Percentiles rank a stretch among this genome's conserved stretches.
Evolutionary conservation across 805 yeast genomes (phyloP).

Genomic region (Yamadazyma nakazawae): DNA sequence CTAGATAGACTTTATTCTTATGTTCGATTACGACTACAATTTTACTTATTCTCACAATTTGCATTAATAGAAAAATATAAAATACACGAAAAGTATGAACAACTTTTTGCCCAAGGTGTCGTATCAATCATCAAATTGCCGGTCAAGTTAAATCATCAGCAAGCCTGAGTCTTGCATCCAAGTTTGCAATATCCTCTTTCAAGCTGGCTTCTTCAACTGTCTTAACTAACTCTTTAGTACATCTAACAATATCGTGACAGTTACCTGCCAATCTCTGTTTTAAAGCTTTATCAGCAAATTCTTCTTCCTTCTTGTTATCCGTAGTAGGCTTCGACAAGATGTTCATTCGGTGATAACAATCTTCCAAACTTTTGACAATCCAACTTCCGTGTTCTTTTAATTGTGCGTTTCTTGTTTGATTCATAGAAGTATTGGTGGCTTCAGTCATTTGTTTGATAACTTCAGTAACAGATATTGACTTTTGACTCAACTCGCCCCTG

Average conservation of each 20-base stretch:
- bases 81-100: constrained; percentile 7
- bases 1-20: constrained; percentile 8
- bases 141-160: constrained; percentile 26
- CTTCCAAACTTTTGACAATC: constrained; percentile 83
- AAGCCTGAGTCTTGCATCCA: constrained; percentile 60
- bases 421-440: constrained; percentile 84
- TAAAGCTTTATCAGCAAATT: constrained; percentile 82
- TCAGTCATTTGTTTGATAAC: constrained; percentile 86
- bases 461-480: constrained; percentile 70
- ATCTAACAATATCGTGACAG: constrained; percentile 93
- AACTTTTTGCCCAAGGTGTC: background rate
- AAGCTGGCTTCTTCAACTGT: constrained; percentile 93
- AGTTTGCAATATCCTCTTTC: constrained; percentile 77
- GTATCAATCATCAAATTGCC: background rate
- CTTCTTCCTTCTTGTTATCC: constrained; percentile 44
- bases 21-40: background rate
- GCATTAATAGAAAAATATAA: constrained; percentile 2
- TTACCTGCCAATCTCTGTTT: constrained; percentile 94
- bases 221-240: constrained; percentile 92
- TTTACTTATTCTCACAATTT: background rate
- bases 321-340: constrained; percentile 52
- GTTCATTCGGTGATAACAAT: constrained; percentile 82
- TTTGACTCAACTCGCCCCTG: constrained; percentile 66
- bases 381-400: constrained; percentile 88
- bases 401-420: constrained; percentile 79